Evolutionary conservation across 305 asterid genomes (phyloP), one percentile per base, ranked within the genome.

Genomic region (Nicotiana rustica): DNA sequence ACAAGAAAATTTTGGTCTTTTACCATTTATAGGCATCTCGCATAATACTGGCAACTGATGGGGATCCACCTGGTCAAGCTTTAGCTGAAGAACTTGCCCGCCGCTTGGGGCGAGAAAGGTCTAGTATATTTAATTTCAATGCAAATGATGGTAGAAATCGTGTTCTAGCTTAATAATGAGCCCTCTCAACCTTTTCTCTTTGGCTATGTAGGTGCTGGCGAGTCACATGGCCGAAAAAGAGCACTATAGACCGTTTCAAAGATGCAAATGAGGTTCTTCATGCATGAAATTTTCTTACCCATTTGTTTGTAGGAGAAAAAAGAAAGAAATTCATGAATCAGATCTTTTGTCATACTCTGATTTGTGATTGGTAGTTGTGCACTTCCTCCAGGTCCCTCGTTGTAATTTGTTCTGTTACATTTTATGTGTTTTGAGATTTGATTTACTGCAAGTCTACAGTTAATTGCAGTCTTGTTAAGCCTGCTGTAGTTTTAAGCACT

Each of bases 51-150:
- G 99, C 99, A 62, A 94, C 98, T 82, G 98, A 96, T 91, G 95
- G 87, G 76, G 99, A 96, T 88, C 84, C 87, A 83, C 98, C 98
- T 65, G 97, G 99, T 65, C 98, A 91, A 89, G 98, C 99, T 84
- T 89, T 96, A 83, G 98, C 98, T 3, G 99, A 96, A 92, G 98
- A 94, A 89, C 98, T 94, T 86, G 98, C 98, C n/a, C 88, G 98
- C 56, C 97, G 98, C 86, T 85, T 96, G 85, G 99, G 99, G 87
- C 94, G 93, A 90, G 98, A 94, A 87, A 89, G 95, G 98, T 73
- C 25, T 73, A 7, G 66, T 92, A 25, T 87, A 1, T 83, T 82
- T 82, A 66, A 78, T 69, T 15, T 18, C 80, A 29, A 31, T 31
- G 47, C 5, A 0, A 29, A 2, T 17, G 80, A 29, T 64, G 80